Base-by-base conservation (phyloP, 73 alveolate species). In the Stentor coeruleus region DNA sequence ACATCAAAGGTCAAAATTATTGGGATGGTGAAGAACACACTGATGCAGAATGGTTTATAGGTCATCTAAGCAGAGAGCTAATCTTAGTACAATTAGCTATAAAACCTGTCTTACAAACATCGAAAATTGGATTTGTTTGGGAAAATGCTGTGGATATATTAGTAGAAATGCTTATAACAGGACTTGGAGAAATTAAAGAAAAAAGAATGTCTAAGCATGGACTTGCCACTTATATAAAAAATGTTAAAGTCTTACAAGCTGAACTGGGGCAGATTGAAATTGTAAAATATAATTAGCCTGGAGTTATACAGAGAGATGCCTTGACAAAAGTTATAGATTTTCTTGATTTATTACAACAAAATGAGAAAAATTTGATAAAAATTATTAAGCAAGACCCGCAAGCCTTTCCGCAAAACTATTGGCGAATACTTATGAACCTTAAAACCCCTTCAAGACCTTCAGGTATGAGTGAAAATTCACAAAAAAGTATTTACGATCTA, bases 1-100 rank as follows among this genome's bases (percentile, higher is more conserved):
- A 66, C 33, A 20, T 66, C 26, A 66, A 66, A 66, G 79, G 37
- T 26, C 40, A 20, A 33, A 66, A 66, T 33, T 66, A 66, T 66
- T 66, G 79, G 41, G 37, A 31, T 11, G 79, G 37, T 33, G 79
- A 66, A 66, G 79, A 66, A 66, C n/a, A 20, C 11, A 20, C 79
- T 26, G 79, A 66, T 66, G 79, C 79, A 2, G 79, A 66, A 33
- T 66, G 79, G 79, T 66, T 66, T 33, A 66, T 66, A 14, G 79
- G 79, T 37, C 79, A 66, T 26, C 39, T 66, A 33, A 26, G 42
- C 36, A 66, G 79, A 66, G 79, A 66, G 33, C 14, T 66, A 40
- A 20, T 66, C 11, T 66, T 66, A 33, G 42, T 66, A 1, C 79
- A 66, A 20, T 33, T 66, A 26, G 79, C 79, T 20, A 31, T 66